Conservation (phyloP, 768 basidiomycete genomes). For the Tylopilus subfusipes region DNA sequence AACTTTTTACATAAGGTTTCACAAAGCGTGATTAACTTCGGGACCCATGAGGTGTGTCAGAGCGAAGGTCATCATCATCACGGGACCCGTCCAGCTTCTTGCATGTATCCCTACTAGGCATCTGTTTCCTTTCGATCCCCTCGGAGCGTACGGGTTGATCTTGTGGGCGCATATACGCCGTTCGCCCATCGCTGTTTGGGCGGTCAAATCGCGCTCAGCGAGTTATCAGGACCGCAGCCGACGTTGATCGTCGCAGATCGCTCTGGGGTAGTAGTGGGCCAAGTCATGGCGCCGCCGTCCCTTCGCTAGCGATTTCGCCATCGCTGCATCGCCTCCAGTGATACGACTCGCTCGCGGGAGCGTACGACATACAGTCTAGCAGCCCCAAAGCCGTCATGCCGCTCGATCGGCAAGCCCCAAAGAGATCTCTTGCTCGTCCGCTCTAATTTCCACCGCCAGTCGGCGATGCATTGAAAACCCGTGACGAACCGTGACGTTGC, state of each 20-base stretch:
- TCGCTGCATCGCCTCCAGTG: no score
- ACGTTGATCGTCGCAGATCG: not conserved
- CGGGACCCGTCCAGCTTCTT: constrained; percentile 7
- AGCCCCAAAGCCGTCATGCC: not conserved
- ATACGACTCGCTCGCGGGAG: no score
- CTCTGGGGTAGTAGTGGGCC: not conserved
- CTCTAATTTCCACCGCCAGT: not conserved
- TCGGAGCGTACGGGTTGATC: constrained; percentile 7
- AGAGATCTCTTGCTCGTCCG: not conserved
- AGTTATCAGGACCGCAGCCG: not conserved
- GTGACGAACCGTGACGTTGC: not conserved
- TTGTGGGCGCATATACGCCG: constrained; percentile 10
- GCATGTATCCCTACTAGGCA: not conserved
- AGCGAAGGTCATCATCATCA: constrained; percentile 10
- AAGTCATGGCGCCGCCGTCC: not conserved
- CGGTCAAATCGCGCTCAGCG: no score
- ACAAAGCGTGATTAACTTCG: constrained; percentile 12
- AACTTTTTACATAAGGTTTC: constrained; percentile 20
- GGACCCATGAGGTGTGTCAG: constrained; percentile 15
- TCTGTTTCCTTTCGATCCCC: constrained; percentile 10
- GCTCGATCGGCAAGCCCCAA: not conserved
- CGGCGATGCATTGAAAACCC: constrained; percentile 1
- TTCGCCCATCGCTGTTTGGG: not conserved
- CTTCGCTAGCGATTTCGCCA: not conserved
- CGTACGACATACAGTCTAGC: not conserved